These are phyloP conservation scores for Omphalotus guepiniiformis DNA, from an alignment of 768 basidiomycete genomes.

Conservation along the genomic window DNA sequence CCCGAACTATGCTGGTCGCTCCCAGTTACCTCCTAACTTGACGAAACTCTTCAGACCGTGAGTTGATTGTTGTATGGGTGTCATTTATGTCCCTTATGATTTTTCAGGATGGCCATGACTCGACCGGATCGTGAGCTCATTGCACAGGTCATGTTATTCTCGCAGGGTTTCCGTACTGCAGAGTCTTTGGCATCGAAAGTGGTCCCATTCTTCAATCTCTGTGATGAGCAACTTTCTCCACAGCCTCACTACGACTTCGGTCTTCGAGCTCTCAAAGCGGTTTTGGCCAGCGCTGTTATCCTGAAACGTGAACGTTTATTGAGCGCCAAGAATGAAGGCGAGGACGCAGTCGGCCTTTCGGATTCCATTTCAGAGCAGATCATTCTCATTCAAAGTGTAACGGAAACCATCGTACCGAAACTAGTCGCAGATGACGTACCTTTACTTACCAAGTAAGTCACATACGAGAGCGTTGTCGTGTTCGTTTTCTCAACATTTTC, in stretches of 20 bases:
- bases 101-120: constrained; percentile 93
- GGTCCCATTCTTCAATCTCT: constrained; percentile 99
- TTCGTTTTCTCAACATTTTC: not conserved
- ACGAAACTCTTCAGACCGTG: constrained; percentile 93
- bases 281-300: constrained; percentile 94
- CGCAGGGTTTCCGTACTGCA: constrained; percentile 97
- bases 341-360: constrained; percentile 52
- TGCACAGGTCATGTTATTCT: constrained; percentile 99
- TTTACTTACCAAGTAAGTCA: constrained; percentile 76
- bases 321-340: constrained; percentile 34
- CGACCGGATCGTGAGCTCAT: constrained; percentile 97
- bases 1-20: constrained; percentile 97
- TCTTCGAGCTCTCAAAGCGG: constrained; percentile 94
- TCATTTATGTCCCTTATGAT: constrained; percentile 12
- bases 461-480: not conserved
- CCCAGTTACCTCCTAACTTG: constrained; percentile 80
- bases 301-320: constrained; percentile 89
- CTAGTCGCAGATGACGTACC: constrained; percentile 97
- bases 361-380: constrained; percentile 86
- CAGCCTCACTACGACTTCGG: constrained; percentile 99
- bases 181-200: constrained; percentile 98
- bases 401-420: constrained; percentile 98
- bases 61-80: constrained; percentile 24
- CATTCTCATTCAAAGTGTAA: constrained; percentile 96
- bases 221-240: constrained; percentile 92